These are phyloP conservation scores for Colletotrichum camelliae DNA, from an alignment of 2,329 filamentous ascomycete species.

Conservation along the genomic window DNA sequence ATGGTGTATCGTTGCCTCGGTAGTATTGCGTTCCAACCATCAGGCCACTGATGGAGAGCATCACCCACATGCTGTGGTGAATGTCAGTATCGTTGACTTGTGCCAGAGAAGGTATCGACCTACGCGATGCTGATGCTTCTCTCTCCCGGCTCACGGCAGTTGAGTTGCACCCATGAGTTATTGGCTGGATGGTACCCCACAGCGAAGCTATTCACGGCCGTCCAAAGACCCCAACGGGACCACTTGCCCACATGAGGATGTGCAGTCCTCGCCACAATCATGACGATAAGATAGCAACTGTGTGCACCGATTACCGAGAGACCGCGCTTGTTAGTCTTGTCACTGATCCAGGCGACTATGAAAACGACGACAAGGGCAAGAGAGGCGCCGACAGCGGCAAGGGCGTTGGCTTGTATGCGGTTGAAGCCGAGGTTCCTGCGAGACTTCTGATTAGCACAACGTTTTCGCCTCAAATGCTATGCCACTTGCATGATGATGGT, in stretches of 20 bases:
- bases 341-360: slow-evolving; percentile 52
- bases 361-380: slow-evolving; percentile 53
- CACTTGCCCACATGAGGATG: slow-evolving; percentile 51
- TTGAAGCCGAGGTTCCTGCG: slow-evolving; percentile 47
- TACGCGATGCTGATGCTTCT: slow-evolving; percentile 54
- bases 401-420: slow-evolving; percentile 50
- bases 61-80: slow-evolving; percentile 45
- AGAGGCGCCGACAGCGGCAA: slow-evolving; percentile 47
- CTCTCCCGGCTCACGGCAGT: slow-evolving; percentile 50
- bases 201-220: slow-evolving; percentile 53
- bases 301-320: slow-evolving; percentile 49
- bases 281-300: slow-evolving; percentile 45
- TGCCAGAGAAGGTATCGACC: slow-evolving; percentile 13
- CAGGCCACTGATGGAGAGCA: slow-evolving; percentile 53
- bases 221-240: slow-evolving; percentile 57
- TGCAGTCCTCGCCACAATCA: slow-evolving; percentile 43
- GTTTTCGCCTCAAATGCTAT: fast-evolving
- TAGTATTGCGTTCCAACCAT: slow-evolving; percentile 59
- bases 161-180: slow-evolving; percentile 58
- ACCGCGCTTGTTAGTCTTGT: slow-evolving; percentile 49
- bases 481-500: slow-evolving; percentile 43
- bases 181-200: slow-evolving; percentile 59
- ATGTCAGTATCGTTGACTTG: neutral
- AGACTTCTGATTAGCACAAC: neutral
- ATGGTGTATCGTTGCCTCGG: slow-evolving; percentile 43